Base-by-base conservation (phyloP, 2,329 filamentous ascomycete genomes). In the Hypoxylon sp. region DNA sequence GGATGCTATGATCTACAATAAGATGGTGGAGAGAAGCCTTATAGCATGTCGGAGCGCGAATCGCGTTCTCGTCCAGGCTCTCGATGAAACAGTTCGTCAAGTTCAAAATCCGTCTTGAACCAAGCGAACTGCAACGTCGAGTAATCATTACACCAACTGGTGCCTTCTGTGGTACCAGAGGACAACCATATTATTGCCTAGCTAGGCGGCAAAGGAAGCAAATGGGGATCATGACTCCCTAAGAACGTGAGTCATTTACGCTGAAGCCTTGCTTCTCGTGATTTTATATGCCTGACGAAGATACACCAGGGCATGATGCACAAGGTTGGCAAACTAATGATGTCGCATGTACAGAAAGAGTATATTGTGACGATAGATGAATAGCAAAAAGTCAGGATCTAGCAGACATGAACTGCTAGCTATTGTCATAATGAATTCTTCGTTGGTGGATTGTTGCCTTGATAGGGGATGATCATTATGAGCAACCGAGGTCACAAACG, bases 21-120 rank as follows among this genome's bases (percentile, higher is more conserved):
- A 78, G 41, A 72, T 84, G 70, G 76, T 84, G 2, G 79, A 83
- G 67, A 79, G 77, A 66, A 81, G 80, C 19, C 75, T 84, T 30
- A 69, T 79, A 19, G 82, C 82, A 1, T 82, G 82, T 25, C 79
- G 77, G 30, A 80, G 79, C 66, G 80, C 82, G 1, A 82, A 82
- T 64, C 77, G 77, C 3, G 82, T 84, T 5, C 76, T 84, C 25
- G 74, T 80, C 10, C 78, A 77, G 14, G 79, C 79, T 32, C 68
- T 84, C 10, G 74, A 76, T 17, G 82, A 85, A 63, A 79, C 79
- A 3, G 69, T 80, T 4, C 62, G 61, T 11, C 69, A 70, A 43
- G 71, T 67, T 13, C 71, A 78, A 64, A 71, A 69, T 13, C 56
- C 63, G 28, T 72, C 73, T 57, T 77, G 74, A 77, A 25, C 36